Base-by-base conservation (phyloP, 2,329 filamentous ascomycete species). In the Thelonectria discophora region DNA sequence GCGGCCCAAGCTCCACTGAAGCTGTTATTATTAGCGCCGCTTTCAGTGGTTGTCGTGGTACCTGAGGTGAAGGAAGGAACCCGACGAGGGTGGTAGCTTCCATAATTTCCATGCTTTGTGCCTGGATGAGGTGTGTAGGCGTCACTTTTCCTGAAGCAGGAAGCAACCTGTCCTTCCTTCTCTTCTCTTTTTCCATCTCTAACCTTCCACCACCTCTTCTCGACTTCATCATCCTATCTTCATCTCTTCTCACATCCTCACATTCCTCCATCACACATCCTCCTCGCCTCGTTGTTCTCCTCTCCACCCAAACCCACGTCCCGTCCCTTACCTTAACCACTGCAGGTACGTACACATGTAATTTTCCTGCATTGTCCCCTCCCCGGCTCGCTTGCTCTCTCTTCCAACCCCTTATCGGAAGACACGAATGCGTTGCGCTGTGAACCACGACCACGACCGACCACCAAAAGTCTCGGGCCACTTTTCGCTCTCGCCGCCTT, bases 311-410 rank as follows among this genome's bases (percentile, higher is more conserved):
- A 37, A 24, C 21, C 21, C 21, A 24, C 21, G 21, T 24, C 21
- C 21, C 20, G 20, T 37, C 21, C 34, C 39, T 39, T 24, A 24
- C 34, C 37, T 12, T 18, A 21, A 32, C 43, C 27, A 53, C 53
- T 54, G 53, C 53, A 57, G 55, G 55, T 62, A 61, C 53, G 40
- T 64, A 51, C 55, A 27, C 43, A 56, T 55, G 27, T 64, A 43
- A 49, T 59, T 47, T 34, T 56, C 47, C 21, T 37, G 34, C n/a
- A 42, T 57, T 9, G 54, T 9, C 55, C 48, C 48, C 60, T 43
- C 60, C 55, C 70, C 60, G 63, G 68, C 64, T 69, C 67, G 66
- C 66, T 66, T 66, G 62, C 59, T 68, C 65, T 59, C 68, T 68
- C 65, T 65, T 64, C 59, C 60, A 55, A 58, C 69, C 69, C 69